Evolutionary conservation across 345 rosid species (phyloP), one percentile per base, ranked within the genome.

Genomic region (Camelina neglecta): DNA sequence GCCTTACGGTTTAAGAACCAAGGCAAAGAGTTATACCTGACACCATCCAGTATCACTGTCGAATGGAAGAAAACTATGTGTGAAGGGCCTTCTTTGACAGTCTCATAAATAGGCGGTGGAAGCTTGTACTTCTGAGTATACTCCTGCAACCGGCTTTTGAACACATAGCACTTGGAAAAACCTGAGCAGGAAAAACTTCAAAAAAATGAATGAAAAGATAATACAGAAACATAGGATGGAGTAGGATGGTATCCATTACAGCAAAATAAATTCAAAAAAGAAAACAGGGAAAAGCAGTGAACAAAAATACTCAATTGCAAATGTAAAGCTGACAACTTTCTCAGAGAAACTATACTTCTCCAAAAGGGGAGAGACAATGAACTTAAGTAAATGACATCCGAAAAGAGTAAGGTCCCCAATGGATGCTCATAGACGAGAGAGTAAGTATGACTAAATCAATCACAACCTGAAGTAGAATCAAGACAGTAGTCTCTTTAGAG

Each of bases 1-100:
- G 98, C 97, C 84, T 92, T 92, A 59, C 98, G 91, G 76, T 92
- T 95, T 72, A 78, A 88, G 81, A 95, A 92, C 21, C 97, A 93
- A 29, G 89, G 93, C 80, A 95, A 80, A 0, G 97, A 92, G 48
- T 88, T 82, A 76, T 95, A 92, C 71, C 83, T 84, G 54, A 81
- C 83, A 73, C 88, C 87, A 44, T 88, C 83, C 29, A 92, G 76
- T 47, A 78, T 82, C 26, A 95, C 98, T 0, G 90, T 75, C 23
- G 99, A 95, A 35, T 83, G 85, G 72, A 95, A 92, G 5, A 56
- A 81, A 58, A 96, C 93, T 62, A 83, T 89, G 71, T 95, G 99
- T 0, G 97, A 87, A 72, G 93, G 99, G 59, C 99, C 99, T 83
- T 92, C 97, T 80, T 86, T 90, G 58, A 72, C 80, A 72, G 88